These are phyloP conservation scores for Nicotiana paniculata DNA, from an alignment of 257 asterid genomes.

Conservation along the genomic window DNA sequence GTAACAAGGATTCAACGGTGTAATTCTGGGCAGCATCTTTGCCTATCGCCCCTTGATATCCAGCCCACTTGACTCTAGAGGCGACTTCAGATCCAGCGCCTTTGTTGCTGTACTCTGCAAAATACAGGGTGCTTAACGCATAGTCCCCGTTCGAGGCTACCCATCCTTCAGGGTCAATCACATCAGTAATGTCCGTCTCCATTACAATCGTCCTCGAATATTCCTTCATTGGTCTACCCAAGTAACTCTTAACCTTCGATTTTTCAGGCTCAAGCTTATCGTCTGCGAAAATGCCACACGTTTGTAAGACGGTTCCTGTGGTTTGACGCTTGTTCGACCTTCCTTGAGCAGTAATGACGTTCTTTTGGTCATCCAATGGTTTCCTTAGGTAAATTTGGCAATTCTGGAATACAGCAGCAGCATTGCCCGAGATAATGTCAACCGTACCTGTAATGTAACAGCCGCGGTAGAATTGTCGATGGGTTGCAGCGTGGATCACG, in stretches of 20 bases:
- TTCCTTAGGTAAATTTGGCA: conserved; percentile 57
- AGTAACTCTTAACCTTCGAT: conserved; percentile 46
- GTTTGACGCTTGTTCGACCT: conserved; percentile 51
- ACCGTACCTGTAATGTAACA: conserved; percentile 71
- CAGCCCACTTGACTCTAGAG: conserved; percentile 60
- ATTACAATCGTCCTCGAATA: conserved; percentile 62
- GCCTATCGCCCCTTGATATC: conserved; percentile 31
- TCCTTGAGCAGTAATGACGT: conserved; percentile 65
- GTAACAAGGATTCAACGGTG: conserved; percentile 58
- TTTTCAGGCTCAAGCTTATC: conserved; percentile 42
- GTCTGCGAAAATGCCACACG: conserved; percentile 51
- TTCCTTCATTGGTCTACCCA: conserved; percentile 79
- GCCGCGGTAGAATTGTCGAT: conserved; percentile 70
- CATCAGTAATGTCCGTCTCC: conserved; percentile 67
- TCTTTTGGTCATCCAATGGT: conserved; percentile 55
- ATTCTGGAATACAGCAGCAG: conserved; percentile 65
- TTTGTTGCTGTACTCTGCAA: conserved; percentile 54
- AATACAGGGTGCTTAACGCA: conserved; percentile 48
- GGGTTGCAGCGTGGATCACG: conserved; percentile 55
- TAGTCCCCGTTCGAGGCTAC: conserved; percentile 51
- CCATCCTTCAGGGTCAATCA: conserved; percentile 64
- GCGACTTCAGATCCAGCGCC: conserved; percentile 49
- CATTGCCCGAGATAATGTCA: conserved; percentile 78
- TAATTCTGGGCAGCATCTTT: conserved; percentile 49
- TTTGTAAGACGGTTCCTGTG: conserved; percentile 67